Percentiles rank a stretch among this genome's conserved stretches.
These are phyloP conservation scores for Pinus taeda DNA, from an alignment of 75 land plant species.

Conservation along the genomic window DNA sequence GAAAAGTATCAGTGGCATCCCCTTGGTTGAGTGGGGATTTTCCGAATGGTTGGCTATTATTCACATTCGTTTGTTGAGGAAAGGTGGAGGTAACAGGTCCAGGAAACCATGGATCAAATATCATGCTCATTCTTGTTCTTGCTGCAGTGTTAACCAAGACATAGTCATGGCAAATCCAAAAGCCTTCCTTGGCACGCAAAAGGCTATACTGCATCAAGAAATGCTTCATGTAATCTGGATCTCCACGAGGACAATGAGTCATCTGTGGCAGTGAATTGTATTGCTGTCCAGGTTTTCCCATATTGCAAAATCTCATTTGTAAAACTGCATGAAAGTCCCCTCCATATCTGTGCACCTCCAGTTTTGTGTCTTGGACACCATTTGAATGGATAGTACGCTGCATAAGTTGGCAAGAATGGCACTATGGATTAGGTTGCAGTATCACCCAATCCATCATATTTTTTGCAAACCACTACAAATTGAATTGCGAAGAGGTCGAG, in stretches of 20 bases:
- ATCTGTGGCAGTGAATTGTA: too few species aligned
- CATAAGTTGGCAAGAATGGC: conserved; percentile 36
- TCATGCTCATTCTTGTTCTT: neutral
- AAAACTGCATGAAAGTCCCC: too few species aligned
- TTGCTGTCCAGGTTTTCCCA: too few species aligned
- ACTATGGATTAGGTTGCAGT: conserved; percentile 23
- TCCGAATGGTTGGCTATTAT: neutral
- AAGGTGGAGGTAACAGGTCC: neutral
- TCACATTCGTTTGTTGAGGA: neutral
- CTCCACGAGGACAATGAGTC: conserved; percentile 32
- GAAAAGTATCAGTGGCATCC: neutral
- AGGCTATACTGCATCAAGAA: conserved; percentile 54
- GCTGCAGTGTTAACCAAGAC: neutral
- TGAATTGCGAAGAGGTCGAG: neutral
- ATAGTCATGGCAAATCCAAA: conserved; percentile 42
- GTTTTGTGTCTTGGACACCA: neutral
- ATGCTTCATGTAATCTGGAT: conserved; percentile 59
- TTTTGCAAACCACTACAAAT: conserved; percentile 7
- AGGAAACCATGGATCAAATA: conserved; percentile 6
- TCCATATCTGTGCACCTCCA: too few species aligned
- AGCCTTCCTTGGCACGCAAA: conserved; percentile 44
- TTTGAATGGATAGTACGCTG: conserved; percentile 42
- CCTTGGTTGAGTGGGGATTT: neutral
- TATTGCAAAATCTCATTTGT: too few species aligned
- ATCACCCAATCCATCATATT: conserved; percentile 26